Evolutionary conservation across 2,329 filamentous ascomycete genomes (phyloP).

Genomic region (Alternaria novae-zelandiae): DNA sequence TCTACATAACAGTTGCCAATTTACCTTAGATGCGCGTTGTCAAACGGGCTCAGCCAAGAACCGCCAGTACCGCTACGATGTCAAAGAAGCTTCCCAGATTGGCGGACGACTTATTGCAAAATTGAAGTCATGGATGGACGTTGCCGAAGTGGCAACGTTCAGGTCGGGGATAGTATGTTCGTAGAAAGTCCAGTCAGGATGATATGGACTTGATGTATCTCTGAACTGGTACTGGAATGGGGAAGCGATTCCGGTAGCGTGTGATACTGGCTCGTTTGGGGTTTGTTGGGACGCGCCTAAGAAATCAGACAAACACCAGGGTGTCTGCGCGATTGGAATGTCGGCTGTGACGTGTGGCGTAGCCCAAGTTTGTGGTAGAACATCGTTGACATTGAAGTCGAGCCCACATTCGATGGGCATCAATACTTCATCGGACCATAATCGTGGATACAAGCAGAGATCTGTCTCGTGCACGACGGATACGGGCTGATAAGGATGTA

Average conservation of each 20-base stretch:
- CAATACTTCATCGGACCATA: conserved; percentile 34
- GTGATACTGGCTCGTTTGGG: conserved; percentile 15
- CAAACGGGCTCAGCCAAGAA: conserved; percentile 16
- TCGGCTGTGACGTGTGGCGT: conserved; percentile 22
- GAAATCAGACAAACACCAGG: conserved; percentile 25
- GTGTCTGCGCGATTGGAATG: conserved; percentile 24
- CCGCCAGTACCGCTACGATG: conserved; percentile 46
- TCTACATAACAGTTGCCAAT: neutral
- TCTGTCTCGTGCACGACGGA: conserved; percentile 26
- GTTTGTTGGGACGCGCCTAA: conserved; percentile 26
- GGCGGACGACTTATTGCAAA: conserved; percentile 21
- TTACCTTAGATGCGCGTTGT: neutral
- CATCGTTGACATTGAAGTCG: conserved; percentile 22
- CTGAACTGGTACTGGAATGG: conserved; percentile 28
- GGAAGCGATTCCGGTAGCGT: conserved; percentile 28
- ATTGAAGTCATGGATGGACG: conserved; percentile 52
- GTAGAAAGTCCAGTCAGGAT: conserved; percentile 57
- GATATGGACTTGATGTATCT: conserved; percentile 35
- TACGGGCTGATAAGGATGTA: conserved; percentile 30
- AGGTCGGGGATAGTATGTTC: conserved; percentile 53
- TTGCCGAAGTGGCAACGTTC: conserved; percentile 30
- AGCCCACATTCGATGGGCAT: conserved; percentile 34
- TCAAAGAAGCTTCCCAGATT: conserved; percentile 54
- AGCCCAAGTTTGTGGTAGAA: conserved; percentile 33
- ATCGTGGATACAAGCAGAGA: conserved; percentile 24